Evolutionary conservation across 139 green algal genomes (phyloP).

Genomic region (Zygnema cylindricum): DNA sequence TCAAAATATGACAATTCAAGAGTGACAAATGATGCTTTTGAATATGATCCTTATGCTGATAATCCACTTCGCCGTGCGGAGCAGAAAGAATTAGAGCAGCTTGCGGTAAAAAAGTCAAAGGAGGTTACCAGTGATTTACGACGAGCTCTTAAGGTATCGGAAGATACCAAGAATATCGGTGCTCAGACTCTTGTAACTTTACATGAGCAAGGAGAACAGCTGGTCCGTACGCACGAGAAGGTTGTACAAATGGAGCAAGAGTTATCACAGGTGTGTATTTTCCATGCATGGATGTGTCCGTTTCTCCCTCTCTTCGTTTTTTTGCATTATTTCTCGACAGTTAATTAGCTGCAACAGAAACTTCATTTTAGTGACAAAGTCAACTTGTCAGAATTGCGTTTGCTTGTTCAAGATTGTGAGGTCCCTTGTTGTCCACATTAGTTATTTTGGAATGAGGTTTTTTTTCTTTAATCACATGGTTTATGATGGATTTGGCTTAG

Average conservation of each 20-base stretch:
- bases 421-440: no score
- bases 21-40: neutral
- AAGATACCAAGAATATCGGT: constrained; percentile 36
- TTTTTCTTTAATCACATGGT: no score
- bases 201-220: constrained; percentile 51
- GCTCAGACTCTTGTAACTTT: constrained; percentile 55
- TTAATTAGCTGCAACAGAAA: no score
- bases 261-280: constrained; percentile 35
- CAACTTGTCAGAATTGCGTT: no score
- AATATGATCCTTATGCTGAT: neutral
- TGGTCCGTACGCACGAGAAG: constrained; percentile 43
- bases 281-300: no score
- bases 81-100: constrained; percentile 23
- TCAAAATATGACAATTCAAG: neutral
- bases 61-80: neutral
- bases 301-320: no score
- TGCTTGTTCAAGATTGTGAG: no score
- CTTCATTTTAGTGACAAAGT: no score
- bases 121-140: constrained; percentile 23
- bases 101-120: constrained; percentile 16
- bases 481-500: no score
- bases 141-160: constrained; percentile 10
- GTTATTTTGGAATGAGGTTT: no score
- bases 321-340: no score
- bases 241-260: constrained; percentile 43